A percentile compares a stretch with the other conserved stretches of the same genome.
Conservation (phyloP, 192 early-diverging fungal species). For the Backusella mclennaniae region DNA sequence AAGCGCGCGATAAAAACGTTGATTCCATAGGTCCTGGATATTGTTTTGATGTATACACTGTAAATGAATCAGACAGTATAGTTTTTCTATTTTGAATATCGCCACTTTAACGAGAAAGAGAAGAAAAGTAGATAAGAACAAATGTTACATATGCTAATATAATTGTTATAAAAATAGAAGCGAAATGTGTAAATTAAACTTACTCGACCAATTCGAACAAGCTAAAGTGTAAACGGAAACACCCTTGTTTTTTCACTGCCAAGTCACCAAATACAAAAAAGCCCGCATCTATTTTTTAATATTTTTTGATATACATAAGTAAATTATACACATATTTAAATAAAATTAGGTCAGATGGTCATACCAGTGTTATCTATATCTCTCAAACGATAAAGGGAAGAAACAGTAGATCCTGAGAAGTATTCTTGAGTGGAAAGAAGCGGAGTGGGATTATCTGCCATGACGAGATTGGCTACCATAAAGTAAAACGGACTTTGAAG, state of each 20-base stretch:
- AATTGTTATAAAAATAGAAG: neutral
- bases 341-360: neutral
- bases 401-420: conserved; percentile 53
- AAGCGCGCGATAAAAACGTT: conserved; percentile 79
- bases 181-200: conserved; percentile 3
- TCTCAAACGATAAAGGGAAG: conserved; percentile 82
- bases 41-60: conserved; percentile 84
- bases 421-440: conserved; percentile 24
- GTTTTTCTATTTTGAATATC: conserved; percentile 28
- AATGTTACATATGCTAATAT: neutral
- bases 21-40: conserved; percentile 94
- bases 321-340: conserved; percentile 6
- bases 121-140: conserved; percentile 22
- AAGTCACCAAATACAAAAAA: conserved; percentile 97
- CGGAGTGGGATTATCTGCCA: neutral
- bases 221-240: conserved; percentile 78
- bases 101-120: conserved; percentile 67
- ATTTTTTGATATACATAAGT: conserved; percentile 4
- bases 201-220: conserved; percentile 87
- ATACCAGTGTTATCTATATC: conserved; percentile 71
- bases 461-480: conserved; percentile 24
- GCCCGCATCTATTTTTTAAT: conserved; percentile 62
- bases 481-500: conserved; percentile 38
- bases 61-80: conserved; percentile 72
- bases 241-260: conserved; percentile 85